Conservation (phyloP, 1,284 basidiomycete species). For the Boletus sp. region DNA sequence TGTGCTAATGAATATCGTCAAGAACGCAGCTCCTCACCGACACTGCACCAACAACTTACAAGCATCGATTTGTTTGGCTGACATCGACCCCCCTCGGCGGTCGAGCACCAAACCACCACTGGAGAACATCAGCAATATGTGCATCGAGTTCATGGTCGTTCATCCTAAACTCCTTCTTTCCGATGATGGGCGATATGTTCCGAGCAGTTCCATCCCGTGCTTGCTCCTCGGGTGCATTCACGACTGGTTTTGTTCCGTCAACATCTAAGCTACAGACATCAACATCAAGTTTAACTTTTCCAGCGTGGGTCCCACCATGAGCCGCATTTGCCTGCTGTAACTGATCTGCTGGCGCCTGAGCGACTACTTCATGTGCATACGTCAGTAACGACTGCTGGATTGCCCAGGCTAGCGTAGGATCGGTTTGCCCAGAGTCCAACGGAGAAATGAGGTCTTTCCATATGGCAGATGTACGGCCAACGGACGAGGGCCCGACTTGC, state of each 20-base stretch:
- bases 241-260: background rate
- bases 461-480: constrained; percentile 4
- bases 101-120: constrained; percentile 74
- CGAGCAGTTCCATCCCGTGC: constrained; percentile 15
- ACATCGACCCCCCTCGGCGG: constrained; percentile 65
- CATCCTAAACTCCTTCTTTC: constrained; percentile 58
- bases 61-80: constrained; percentile 60
- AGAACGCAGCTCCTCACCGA: constrained; percentile 4
- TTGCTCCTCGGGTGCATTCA: background rate
- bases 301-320: constrained; percentile 9
- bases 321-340: background rate
- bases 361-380: constrained; percentile 9
- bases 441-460: constrained; percentile 15
- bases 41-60: constrained; percentile 43
- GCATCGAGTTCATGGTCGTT: constrained; percentile 53
- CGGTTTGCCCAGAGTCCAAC: constrained; percentile 3
- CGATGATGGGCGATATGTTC: constrained; percentile 51
- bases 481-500: constrained; percentile 9
- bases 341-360: background rate
- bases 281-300: too few species aligned
- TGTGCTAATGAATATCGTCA: constrained; percentile 41
- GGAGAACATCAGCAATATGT: constrained; percentile 55
- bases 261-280: too few species aligned
- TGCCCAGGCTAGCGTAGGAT: constrained; percentile 15
- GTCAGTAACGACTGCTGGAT: constrained; percentile 24